Conservation (phyloP, 176 grass and related monocot genomes). For the Lolium perenne region DNA sequence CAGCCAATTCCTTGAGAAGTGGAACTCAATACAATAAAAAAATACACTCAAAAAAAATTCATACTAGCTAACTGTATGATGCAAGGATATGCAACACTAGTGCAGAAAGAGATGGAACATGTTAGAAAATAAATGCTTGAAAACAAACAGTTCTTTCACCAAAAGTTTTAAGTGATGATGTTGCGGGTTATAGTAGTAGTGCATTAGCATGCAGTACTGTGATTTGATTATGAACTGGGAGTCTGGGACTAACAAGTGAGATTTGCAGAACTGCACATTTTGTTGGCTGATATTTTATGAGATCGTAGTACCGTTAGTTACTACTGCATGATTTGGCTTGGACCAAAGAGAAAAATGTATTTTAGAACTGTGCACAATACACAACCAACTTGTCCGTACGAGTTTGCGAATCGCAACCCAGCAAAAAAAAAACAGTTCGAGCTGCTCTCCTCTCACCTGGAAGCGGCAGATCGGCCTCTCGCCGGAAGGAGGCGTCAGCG, state of each 20-base stretch:
- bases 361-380: background rate
- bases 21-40: too few relatives aligned
- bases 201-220: constrained; percentile 1
- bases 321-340: background rate
- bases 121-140: background rate
- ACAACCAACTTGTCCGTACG: background rate
- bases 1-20: too few relatives aligned
- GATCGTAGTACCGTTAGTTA: constrained; percentile 11
- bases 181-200: background rate
- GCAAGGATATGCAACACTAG: background rate
- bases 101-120: background rate
- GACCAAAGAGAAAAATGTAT: background rate
- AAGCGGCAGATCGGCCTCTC: too few relatives aligned
- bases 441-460: too few relatives aligned
- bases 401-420: too few relatives aligned
- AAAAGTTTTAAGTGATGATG: background rate
- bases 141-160: background rate
- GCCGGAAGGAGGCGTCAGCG: too few relatives aligned
- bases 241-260: constrained; percentile 19
- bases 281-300: constrained; percentile 21
- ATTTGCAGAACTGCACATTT: background rate
- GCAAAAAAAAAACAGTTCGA: too few relatives aligned
- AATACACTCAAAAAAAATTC: too few relatives aligned
- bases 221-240: constrained; percentile 36
- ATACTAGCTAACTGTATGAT: background rate